Evolutionary conservation across 805 yeast species (phyloP).

Genomic region (Hanseniaspora jakobsenii): DNA sequence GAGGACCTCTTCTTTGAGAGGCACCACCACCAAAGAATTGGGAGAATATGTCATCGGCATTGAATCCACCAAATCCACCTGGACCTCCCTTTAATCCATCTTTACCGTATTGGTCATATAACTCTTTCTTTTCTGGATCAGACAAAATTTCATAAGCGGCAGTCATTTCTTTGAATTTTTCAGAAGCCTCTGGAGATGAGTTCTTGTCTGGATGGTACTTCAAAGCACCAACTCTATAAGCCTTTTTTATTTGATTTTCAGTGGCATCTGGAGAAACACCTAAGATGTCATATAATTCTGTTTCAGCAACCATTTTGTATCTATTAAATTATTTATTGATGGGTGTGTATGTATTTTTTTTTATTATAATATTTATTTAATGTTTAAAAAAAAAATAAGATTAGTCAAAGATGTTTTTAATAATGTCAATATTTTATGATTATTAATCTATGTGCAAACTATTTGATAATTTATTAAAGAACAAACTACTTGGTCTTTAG

Average conservation of each 20-base stretch:
- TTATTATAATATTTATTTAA: background rate
- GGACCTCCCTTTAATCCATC: slow-evolving; percentile 80
- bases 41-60: slow-evolving; percentile 34
- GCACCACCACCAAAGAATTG: slow-evolving; percentile 67
- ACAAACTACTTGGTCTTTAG: too few relatives aligned
- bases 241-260: slow-evolving; percentile 65
- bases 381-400: background rate
- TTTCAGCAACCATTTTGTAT: slow-evolving; percentile 71
- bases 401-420: background rate
- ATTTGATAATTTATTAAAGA: too few relatives aligned
- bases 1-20: slow-evolving; percentile 68
- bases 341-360: too few relatives aligned
- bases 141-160: slow-evolving; percentile 80
- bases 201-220: slow-evolving; percentile 78
- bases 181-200: slow-evolving; percentile 82
- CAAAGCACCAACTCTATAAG: slow-evolving; percentile 69
- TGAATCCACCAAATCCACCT: slow-evolving; percentile 37
- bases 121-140: slow-evolving; percentile 76
- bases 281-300: slow-evolving; percentile 60
- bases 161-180: slow-evolving; percentile 83
- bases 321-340: too few relatives aligned
- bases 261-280: slow-evolving; percentile 61
- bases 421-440: too few relatives aligned
- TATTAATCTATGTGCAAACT: too few relatives aligned
- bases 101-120: slow-evolving; percentile 83